Conservation (phyloP, 345 rosid genomes). For the Citrus trifoliata region DNA sequence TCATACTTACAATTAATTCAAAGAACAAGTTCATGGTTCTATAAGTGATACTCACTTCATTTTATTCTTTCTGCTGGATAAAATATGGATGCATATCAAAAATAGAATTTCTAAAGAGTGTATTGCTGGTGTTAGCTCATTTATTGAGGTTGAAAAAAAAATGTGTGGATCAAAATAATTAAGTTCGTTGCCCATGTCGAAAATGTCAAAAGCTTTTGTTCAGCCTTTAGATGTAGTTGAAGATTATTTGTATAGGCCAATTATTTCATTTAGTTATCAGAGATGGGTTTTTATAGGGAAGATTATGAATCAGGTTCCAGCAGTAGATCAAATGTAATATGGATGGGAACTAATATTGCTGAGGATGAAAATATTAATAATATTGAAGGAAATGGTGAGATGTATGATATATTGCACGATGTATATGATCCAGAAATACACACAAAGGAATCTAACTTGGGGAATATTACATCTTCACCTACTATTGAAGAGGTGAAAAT, state of each 20-base stretch:
- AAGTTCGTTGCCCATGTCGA: too few species aligned
- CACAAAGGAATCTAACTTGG: neutral
- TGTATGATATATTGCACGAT: neutral
- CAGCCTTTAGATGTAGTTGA: neutral
- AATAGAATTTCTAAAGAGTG: neutral
- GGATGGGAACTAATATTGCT: too few species aligned
- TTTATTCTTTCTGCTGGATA: too few species aligned
- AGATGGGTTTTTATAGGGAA: neutral
- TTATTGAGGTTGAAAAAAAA: too few species aligned
- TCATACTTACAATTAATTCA: too few species aligned
- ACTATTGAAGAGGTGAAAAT: neutral
- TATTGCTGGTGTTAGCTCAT: neutral
- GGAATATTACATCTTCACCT: neutral
- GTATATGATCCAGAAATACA: neutral
- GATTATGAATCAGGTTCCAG: too few species aligned
- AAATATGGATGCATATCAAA: too few species aligned
- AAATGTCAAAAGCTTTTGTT: neutral
- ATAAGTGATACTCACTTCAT: too few species aligned
- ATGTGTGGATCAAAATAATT: neutral
- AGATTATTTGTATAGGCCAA: neutral
- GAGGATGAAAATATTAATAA: too few species aligned
- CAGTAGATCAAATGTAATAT: too few species aligned
- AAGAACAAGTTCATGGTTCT: too few species aligned
- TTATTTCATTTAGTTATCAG: neutral
- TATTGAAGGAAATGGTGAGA: neutral